Percentiles rank a stretch among this genome's conserved stretches.
Evolutionary conservation across 1,284 basidiomycete species (phyloP).

Genomic region (Meira nashicola): DNA sequence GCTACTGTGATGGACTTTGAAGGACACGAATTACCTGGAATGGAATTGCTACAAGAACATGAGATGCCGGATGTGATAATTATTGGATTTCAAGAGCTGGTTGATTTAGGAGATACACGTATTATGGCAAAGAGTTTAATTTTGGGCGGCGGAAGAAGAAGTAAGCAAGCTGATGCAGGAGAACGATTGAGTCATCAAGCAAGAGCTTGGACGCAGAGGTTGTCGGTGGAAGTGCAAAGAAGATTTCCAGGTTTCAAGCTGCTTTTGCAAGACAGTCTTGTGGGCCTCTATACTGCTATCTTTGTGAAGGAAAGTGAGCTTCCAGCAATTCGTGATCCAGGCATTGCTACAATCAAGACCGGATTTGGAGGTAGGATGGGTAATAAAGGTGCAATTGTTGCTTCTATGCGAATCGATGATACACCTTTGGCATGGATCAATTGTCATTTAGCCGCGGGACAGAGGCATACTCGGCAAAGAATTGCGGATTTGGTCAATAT

Average conservation of each 20-base stretch:
- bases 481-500: constrained; percentile 75
- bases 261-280: constrained; percentile 78
- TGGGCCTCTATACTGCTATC: constrained; percentile 82
- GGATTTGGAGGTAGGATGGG: constrained; percentile 89
- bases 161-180: constrained; percentile 32
- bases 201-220: constrained; percentile 40
- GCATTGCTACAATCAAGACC: constrained; percentile 76
- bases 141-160: constrained; percentile 33
- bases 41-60: not conserved
- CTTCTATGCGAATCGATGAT: constrained; percentile 83
- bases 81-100: constrained; percentile 92
- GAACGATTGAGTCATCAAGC: constrained; percentile 24
- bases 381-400: constrained; percentile 92
- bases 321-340: constrained; percentile 64
- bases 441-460: constrained; percentile 91
- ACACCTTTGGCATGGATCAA: constrained; percentile 78
- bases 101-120: constrained; percentile 85
- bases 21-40: constrained; percentile 8
- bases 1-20: constrained; percentile 70
- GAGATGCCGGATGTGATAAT: constrained; percentile 77
- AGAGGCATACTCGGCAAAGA: constrained; percentile 71
- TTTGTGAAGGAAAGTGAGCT: constrained; percentile 66
- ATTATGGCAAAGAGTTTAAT: constrained; percentile 64
- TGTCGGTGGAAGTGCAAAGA: constrained; percentile 19
- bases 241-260: constrained; percentile 61